Evolutionary conservation across 169 alveolate genomes (phyloP).

Genomic region (Cryptosporidium baileyi): DNA sequence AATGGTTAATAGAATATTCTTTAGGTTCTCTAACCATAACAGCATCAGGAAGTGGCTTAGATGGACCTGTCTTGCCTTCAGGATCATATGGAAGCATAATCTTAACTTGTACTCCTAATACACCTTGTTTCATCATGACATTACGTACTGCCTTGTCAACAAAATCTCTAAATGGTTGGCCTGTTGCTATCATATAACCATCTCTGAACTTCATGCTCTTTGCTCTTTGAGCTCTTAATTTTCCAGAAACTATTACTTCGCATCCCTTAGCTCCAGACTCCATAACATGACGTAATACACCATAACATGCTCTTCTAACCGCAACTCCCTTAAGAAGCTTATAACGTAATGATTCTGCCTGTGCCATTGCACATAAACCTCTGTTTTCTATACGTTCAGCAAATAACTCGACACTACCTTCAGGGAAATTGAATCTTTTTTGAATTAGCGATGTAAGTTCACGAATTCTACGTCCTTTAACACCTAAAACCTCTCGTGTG

Average conservation of each 20-base stretch:
- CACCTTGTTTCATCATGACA: constrained; percentile 99
- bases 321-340: constrained; percentile 97
- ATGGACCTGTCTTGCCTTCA: constrained; percentile 94
- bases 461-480: constrained; percentile 95
- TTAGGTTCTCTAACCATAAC: constrained; percentile 96
- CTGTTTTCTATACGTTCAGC: constrained; percentile 95
- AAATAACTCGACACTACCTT: constrained; percentile 94
- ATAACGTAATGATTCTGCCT: constrained; percentile 98
- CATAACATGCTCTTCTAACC: constrained; percentile 98
- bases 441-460: constrained; percentile 97
- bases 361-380: constrained; percentile 99
- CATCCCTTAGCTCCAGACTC: constrained; percentile 98
- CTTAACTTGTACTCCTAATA: constrained; percentile 90
- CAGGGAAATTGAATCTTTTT: constrained; percentile 96
- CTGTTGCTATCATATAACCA: constrained; percentile 98
- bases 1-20: constrained; percentile 58
- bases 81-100: constrained; percentile 98
- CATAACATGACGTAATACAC: constrained; percentile 96
- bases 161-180: constrained; percentile 96
- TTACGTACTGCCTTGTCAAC: constrained; percentile 98
- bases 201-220: constrained; percentile 98
- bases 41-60: constrained; percentile 94
- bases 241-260: constrained; percentile 99
- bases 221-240: constrained; percentile 99
- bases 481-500: constrained; percentile 96